Conservation (phyloP, 2,329 filamentous ascomycete genomes). For the Lachnellula occidentalis region DNA sequence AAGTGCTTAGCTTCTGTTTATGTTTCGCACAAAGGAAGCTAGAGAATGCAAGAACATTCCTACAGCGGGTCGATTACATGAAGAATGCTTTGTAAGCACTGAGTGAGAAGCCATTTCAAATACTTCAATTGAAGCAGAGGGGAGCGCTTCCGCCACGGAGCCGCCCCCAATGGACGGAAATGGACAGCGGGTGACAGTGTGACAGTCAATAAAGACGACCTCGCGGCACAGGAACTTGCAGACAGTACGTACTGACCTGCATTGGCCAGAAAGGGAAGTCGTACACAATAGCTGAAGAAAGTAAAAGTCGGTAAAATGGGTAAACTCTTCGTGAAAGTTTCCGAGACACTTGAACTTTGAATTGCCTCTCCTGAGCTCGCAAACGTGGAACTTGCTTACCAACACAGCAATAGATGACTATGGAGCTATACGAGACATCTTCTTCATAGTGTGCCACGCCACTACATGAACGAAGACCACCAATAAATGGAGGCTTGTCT, state of each 20-base stretch:
- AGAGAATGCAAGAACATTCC: background rate
- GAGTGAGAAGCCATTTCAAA: background rate
- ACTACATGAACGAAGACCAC: too few species aligned
- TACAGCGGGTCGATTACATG: background rate
- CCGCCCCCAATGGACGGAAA: background rate
- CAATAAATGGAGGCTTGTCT: too few species aligned
- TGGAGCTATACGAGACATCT: too few species aligned
- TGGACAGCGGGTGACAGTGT: background rate
- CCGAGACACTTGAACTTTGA: background rate
- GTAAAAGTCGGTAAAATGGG: background rate
- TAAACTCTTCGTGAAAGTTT: background rate
- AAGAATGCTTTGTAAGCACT: background rate
- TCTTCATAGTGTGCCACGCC: too few species aligned
- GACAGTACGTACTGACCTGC: background rate
- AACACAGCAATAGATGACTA: too few species aligned
- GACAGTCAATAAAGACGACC: background rate
- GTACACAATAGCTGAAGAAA: background rate
- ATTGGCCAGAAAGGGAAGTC: background rate
- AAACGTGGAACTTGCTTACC: too few species aligned
- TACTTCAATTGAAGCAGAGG: background rate
- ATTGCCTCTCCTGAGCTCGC: background rate
- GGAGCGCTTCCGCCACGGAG: background rate
- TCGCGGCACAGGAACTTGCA: background rate
- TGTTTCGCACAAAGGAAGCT: background rate
- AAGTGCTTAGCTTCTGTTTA: background rate